Conservation (phyloP, 257 asterid species). For the Voacanga thouarsii region DNA sequence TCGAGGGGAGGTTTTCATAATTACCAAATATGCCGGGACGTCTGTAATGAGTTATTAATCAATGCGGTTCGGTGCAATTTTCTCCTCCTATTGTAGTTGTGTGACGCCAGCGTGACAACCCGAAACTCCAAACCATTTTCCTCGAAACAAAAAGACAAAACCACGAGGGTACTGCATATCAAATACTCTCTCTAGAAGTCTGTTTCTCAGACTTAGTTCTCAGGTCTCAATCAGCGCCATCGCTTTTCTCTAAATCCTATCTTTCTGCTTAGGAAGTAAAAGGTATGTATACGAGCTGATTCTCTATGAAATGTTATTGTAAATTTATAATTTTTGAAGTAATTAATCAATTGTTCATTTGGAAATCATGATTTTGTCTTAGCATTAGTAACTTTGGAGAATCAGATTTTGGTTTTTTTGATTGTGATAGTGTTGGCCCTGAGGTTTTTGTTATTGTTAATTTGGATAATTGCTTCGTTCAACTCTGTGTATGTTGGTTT, state of each 20-base stretch:
- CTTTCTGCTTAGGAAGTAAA: not conserved
- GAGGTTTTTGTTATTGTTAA: not conserved
- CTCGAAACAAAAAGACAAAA: not conserved
- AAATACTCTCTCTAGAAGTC: constrained; percentile 2
- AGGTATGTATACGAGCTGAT: constrained; percentile 6
- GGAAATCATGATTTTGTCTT: not conserved
- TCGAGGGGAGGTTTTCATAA: not conserved
- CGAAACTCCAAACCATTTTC: not conserved
- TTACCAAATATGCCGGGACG: not conserved
- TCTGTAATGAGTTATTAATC: not conserved
- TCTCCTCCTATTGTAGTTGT: not conserved
- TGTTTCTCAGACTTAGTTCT: not conserved
- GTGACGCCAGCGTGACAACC: constrained; percentile 9
- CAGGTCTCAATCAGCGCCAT: not conserved
- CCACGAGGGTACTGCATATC: not conserved
- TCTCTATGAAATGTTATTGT: not conserved
- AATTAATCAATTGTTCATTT: not conserved
- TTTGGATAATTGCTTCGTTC: not conserved
- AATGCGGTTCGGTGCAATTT: not conserved
- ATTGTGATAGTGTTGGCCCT: not conserved
- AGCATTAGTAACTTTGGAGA: not conserved
- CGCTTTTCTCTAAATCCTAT: not conserved
- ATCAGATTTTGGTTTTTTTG: not conserved
- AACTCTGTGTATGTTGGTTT: not conserved
- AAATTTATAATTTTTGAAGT: not conserved